These are phyloP conservation scores for Tulasnella sp. DNA, from an alignment of 768 basidiomycete species.

Conservation along the genomic window DNA sequence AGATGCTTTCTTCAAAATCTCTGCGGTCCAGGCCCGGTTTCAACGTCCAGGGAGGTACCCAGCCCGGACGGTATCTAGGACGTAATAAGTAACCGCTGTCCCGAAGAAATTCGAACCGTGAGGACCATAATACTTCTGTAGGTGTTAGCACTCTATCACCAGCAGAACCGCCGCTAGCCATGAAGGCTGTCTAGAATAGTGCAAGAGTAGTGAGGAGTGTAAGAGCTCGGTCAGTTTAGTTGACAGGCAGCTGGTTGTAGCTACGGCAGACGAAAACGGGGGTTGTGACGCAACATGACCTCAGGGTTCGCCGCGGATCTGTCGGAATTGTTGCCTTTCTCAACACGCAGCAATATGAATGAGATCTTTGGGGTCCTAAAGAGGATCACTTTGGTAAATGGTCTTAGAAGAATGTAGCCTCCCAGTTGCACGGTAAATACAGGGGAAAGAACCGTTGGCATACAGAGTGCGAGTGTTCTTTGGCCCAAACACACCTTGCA, in stretches of 20 bases:
- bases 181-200: background rate
- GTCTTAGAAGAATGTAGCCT: no score
- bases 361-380: no score
- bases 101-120: slow-evolving; percentile 19
- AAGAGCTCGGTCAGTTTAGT: background rate
- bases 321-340: no score
- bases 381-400: no score
- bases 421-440: no score
- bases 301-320: no score
- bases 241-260: background rate
- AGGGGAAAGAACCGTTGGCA: no score
- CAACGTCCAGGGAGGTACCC: slow-evolving; percentile 23
- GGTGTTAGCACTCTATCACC: background rate
- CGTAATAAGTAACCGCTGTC: slow-evolving; percentile 26
- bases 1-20: background rate
- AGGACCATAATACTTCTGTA: slow-evolving; percentile 14
- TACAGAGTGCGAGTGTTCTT: no score
- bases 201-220: background rate
- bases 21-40: background rate
- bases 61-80: slow-evolving; percentile 26
- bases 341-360: no score
- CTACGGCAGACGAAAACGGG: background rate
- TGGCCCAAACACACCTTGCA: no score
- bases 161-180: background rate
- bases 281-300: no score